Base-by-base conservation (phyloP, 768 basidiomycete genomes). In the Trametes meyenii region DNA sequence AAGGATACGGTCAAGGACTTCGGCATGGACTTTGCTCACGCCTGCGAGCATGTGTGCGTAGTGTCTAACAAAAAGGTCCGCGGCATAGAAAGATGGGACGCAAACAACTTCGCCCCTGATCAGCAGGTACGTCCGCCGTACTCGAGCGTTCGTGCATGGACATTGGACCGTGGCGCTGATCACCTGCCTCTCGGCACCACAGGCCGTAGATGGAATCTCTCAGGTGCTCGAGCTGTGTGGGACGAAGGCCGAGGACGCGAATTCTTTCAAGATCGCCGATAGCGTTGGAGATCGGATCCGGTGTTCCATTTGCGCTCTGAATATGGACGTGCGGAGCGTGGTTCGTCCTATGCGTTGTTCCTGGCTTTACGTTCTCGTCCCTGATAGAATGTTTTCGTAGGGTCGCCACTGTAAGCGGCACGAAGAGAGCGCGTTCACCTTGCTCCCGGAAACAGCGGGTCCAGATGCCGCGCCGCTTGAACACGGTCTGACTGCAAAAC, bases 341-440 rank as follows among this genome's bases (percentile, higher is more conserved):
- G 88, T 85, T 26, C 33, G 71, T 65, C 8, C 10, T 0, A 8
- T 42, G 7, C 8, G 19, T 19, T 8, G 29, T 21, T 19, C 40
- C n/a, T 35, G 7, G 26, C 50, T n/a, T n/a, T 19, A 10, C 23
- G 10, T 3, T 13, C 35, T 12, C 17, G 33, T 40, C 48, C 33
- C 24, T 55, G 17, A 45, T 13, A 16, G 12, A n/a, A 26, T 13
- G 16, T 13, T 17, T n/a, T 46, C 46, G 40, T 67, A 89, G 88
- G 72, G 81, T 36, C 83, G 83, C 0, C 88, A 90, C 69, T 80
- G 79, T 43, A 84, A 85, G 62, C 81, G 88, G n/a, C 88, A 90
- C 63, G 78, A 83, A 0, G 66, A 73, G 8, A 84, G 83, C 80
- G 48, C 75, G 19, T 65, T 88, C 50, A 65, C 72, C 2, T 4